Evolutionary conservation across 768 basidiomycete genomes (phyloP), one percentile per base, ranked within the genome.

Genomic region (Lactarius indigo): DNA sequence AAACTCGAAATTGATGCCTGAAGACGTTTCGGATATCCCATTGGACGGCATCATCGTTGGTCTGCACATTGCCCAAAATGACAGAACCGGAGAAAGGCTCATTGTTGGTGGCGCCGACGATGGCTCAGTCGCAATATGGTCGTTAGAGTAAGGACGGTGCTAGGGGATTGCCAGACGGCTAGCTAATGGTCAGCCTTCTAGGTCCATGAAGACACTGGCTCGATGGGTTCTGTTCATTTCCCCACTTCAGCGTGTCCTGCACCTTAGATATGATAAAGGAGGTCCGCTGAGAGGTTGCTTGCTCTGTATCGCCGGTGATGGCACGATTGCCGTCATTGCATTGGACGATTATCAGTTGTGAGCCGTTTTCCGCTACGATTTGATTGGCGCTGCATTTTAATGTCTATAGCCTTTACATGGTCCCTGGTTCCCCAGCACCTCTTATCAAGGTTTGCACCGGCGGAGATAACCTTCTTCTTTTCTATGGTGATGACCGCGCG

Each of bases 311-410:
- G 85, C 94, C 1, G 73, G 79, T 33, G 92, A 94, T 71, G 93
- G 94, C 1, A 93, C 94, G 2, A 84, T 95, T 66, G 93, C 88
- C 0, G 83, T 93, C n/a, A 82, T 98, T 63, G 83, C 80, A 0
- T 75, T 92, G 12, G 88, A 89, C 59, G 87, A 84, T 2, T 86
- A 91, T 71, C 87, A 94, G 61, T 83, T 92, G 96, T 96, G 73
- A 71, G 91, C 76, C 54, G 63, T n/a, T 37, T 69, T 26, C 6
- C 2, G 18, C 23, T 28, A 57, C 10, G n/a, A 9, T 30, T 3
- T 57, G 33, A 18, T 8, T 18, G 23, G 28, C 47, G 28, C 23
- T 2, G 10, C 57, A 57, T 37, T 37, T 31, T 52, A 58, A 59
- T 17, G 6, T 67, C 7, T 33, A 26, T 59, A 97, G 95, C 61